Evolutionary conservation across 768 basidiomycete species (phyloP), one percentile per base, ranked within the genome.

Genomic region (Aureoboletus auriporus): DNA sequence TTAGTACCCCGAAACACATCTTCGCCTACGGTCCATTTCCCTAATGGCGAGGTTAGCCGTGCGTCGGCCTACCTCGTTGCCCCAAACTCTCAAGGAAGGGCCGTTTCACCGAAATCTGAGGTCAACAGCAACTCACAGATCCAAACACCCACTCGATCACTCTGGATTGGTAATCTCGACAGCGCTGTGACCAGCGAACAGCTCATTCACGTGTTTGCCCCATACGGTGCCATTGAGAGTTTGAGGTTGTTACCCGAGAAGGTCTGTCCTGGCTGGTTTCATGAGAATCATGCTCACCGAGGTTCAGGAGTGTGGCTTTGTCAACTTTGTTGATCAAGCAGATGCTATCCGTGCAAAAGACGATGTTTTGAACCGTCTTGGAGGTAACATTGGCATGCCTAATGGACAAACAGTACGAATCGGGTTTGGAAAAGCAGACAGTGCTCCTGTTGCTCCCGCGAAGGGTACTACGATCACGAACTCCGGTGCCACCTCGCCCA

Each of bases 151-250:
- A 95, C 95, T 10, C 85, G 96, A 43, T 94, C 92, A 30, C 74
- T 99, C 27, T 99, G 96, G 95, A 96, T 99, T 63, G 96, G 96
- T 42, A 98, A 98, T 69, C 75, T 99, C 42, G 96, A 97, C 67
- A 90, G 89, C 56, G 88, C 87, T 46, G 90, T 95, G 47, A 93
- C 93, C 2, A 90, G 91, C 59, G 91, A 94, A 63, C 91, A 96
- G 63, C 83, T 99, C 46, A 90, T 96, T 47, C 86, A 89, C 55
- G 91, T 96, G 26, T 99, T 99, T 69, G 89, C 92, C 26, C 88
- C 89, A 0, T 99, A 99, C 64, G 96, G 96, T 46, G 89, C 93
- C 30, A 97, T 99, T 57, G 96, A 99, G 71, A 93, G 90, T 60
- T 71, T 99, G 64, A 76, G 96, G 58, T 76, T 99, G 60, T 75